These are phyloP conservation scores for Diaporthe sp. DNA, from an alignment of 2,329 filamentous ascomycete species.

Conservation along the genomic window DNA sequence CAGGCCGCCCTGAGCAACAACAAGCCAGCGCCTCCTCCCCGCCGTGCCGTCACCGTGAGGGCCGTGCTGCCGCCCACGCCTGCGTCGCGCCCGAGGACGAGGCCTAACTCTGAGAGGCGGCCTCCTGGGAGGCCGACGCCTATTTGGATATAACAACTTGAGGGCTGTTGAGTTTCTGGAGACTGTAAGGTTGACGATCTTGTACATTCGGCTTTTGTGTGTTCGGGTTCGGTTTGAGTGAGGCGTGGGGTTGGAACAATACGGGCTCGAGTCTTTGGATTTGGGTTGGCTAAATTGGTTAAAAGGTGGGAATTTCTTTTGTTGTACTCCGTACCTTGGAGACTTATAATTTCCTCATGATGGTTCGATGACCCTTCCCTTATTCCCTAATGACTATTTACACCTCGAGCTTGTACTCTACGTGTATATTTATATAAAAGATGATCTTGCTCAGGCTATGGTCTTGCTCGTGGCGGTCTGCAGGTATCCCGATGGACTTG, in stretches of 20 bases:
- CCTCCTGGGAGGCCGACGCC: slow-evolving; percentile 8
- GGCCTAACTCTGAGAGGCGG: slow-evolving; percentile 5
- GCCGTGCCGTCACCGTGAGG: background rate
- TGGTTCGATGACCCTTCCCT: background rate
- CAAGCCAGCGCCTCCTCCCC: background rate
- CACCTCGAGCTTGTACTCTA: background rate
- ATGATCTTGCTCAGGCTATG: background rate
- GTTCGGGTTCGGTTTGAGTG: background rate
- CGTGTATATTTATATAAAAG: background rate
- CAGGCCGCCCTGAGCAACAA: background rate
- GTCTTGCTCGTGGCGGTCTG: too few relatives aligned
- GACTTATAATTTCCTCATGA: background rate
- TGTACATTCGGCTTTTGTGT: background rate
- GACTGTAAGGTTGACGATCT: background rate
- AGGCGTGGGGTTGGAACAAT: background rate
- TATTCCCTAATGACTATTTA: background rate
- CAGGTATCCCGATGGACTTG: background rate
- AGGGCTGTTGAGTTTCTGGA: background rate
- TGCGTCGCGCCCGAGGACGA: background rate
- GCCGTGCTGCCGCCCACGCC: background rate
- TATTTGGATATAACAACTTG: slow-evolving; percentile 32
- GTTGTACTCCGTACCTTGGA: background rate
- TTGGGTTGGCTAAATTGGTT: background rate
- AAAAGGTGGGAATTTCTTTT: background rate
- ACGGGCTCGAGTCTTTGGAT: background rate